phyloP scores from a whole-genome alignment of 441 rosid genomes.

The Melastoma candidum region DNA sequence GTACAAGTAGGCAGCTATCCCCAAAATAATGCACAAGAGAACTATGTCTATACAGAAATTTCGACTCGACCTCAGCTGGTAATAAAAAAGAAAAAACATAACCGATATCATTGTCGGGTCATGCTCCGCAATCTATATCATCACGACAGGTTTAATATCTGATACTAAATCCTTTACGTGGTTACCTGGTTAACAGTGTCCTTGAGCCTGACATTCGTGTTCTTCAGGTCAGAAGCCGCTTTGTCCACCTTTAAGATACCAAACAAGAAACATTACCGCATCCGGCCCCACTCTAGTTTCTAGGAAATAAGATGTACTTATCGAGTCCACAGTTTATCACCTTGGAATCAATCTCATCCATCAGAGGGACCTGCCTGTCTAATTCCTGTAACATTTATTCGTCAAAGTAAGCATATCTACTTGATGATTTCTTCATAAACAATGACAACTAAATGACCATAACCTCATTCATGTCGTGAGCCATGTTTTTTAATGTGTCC shows the following conservation, averaged over 20 bases:
- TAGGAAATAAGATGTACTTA: too few species aligned
- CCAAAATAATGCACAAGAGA: conserved; percentile 68
- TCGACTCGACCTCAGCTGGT: conserved; percentile 85
- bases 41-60: conserved; percentile 90
- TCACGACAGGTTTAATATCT: conserved; percentile 1
- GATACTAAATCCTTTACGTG: neutral
- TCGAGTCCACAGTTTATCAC: conserved; percentile 14
- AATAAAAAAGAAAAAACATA: conserved; percentile 14
- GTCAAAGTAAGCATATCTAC: conserved; percentile 3
- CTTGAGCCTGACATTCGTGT: conserved; percentile 90
- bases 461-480: conserved; percentile 93
- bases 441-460: conserved; percentile 5
- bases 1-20: conserved; percentile 93
- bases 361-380: conserved; percentile 89
- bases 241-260: conserved; percentile 62
- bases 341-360: conserved; percentile 97
- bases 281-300: too few species aligned
- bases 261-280: too few species aligned
- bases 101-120: neutral
- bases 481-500: conserved; percentile 91
- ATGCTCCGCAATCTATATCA: too few species aligned
- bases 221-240: conserved; percentile 87
- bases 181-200: conserved; percentile 86
- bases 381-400: conserved; percentile 49
- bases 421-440: conserved; percentile 7